These are phyloP conservation scores for Lodderomyces parapsilosis DNA, from an alignment of 1,139 yeast genomes.

Conservation along the genomic window DNA sequence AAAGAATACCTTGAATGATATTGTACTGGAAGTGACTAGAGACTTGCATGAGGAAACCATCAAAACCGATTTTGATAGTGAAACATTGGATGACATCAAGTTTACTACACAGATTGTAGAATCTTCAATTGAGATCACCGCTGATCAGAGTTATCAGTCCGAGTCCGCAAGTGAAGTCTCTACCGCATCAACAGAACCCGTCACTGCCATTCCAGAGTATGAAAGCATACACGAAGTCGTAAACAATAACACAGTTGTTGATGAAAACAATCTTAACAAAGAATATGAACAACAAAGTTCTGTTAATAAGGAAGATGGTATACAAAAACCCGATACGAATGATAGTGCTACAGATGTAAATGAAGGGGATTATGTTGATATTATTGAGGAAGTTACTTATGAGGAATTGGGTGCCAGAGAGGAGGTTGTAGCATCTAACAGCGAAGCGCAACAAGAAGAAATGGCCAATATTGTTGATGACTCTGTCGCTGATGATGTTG, in stretches of 20 bases:
- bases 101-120: constrained; percentile 13
- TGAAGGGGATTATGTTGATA: constrained; percentile 4
- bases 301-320: no score
- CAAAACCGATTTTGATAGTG: constrained; percentile 18
- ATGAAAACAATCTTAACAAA: constrained; percentile 2
- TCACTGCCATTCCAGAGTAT: background rate
- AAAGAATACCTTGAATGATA: constrained; percentile 15
- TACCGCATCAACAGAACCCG: background rate
- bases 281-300: no score
- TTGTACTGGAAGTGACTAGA: constrained; percentile 21
- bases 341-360: background rate
- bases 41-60: constrained; percentile 18
- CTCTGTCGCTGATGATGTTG: constrained; percentile 1
- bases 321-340: background rate
- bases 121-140: no score
- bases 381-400: constrained; percentile 10
- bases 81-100: constrained; percentile 18
- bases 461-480: background rate
- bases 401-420: constrained; percentile 1
- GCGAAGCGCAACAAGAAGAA: background rate
- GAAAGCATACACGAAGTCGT: background rate
- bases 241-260: background rate
- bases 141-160: no score
- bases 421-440: background rate
- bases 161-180: background rate